Conservation (phyloP, 169 alveolate species). For the Theileria parva region DNA sequence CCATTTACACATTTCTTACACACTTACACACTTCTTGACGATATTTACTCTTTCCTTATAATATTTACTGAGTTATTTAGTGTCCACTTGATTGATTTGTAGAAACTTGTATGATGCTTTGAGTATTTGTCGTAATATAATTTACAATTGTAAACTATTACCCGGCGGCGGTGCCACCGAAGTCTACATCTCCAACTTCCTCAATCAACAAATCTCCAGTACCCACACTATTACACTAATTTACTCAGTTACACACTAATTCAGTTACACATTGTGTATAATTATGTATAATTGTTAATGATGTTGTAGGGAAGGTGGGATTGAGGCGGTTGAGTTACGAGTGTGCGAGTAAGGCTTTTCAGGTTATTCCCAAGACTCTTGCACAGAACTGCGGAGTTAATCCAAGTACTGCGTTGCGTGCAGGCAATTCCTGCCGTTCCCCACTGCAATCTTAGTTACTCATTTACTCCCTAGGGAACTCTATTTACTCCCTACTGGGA, state of each 20-base stretch:
- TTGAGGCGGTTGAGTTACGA: conserved; percentile 92
- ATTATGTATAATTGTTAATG: not conserved
- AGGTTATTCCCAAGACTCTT: conserved; percentile 97
- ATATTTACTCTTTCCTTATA: no score
- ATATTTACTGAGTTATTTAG: no score
- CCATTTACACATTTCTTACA: no score
- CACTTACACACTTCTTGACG: no score
- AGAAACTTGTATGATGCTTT: conserved; percentile 97
- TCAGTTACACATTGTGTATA: not conserved
- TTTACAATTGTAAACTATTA: conserved; percentile 92
- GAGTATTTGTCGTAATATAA: conserved; percentile 95
- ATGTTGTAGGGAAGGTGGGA: conserved; percentile 81
- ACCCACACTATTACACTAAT: not conserved
- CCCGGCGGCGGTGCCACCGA: conserved; percentile 99
- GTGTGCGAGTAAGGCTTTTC: conserved; percentile 97
- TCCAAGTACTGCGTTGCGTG: conserved; percentile 75
- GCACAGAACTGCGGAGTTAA: conserved; percentile 98
- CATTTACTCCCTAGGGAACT: no score
- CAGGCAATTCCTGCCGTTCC: conserved; percentile 26
- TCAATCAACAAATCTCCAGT: conserved; percentile 83
- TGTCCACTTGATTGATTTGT: not conserved
- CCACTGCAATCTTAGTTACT: no score
- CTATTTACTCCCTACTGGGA: no score
- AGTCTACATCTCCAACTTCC: conserved; percentile 92
- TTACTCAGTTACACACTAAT: conserved; percentile 1